Base-by-base conservation (phyloP, 2,329 filamentous ascomycete species). In the Cladophialophora immunda region DNA sequence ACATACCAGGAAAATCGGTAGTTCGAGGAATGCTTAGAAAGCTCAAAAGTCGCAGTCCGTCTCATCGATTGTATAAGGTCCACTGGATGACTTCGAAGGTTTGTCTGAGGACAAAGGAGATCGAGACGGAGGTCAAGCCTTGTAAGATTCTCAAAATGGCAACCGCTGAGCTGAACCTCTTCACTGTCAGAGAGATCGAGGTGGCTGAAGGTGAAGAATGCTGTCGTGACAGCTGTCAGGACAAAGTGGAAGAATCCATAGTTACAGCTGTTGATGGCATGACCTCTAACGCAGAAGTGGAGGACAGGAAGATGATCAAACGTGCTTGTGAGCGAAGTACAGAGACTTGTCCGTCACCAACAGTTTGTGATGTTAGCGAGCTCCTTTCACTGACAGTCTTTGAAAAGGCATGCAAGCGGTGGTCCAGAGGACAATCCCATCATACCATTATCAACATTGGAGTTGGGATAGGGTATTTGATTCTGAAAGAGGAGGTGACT, bases 131-230 rank as follows among this genome's bases (percentile, higher is more conserved):
- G 6, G 57, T 60, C 38, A 60, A 27, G 17, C 57, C 27, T 27
- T 60, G 57, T 22, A 60, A 32, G 27, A 52, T 52, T 47, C 57
- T 60, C 30, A 50, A 50, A 9, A 60, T 25, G 22, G 27, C 29
- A 8, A 60, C 22, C 7, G 57, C 41, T 15, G 57, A 50, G 25
- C 57, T 29, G 27, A 60, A 60, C 3, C 15, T 13, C 36, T 38
- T 38, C 36, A 17, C 36, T 7, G 13, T 11, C 9, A 38, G 36
- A 17, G 36, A 38, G 36, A 38, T 17, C 36, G 36, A 38, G 36
- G 36, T 15, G 36, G 15, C 36, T 15, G 36, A 41, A 3, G 36
- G 8, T 38, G 36, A 38, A 38, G 36, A 38, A 13, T 13, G 36
- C 36, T 38, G 36, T 38, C 36, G 36, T 17, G 36, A 38, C 11